These are phyloP conservation scores for Pseudopithomyces maydicus DNA, from an alignment of 2,329 filamentous ascomycete genomes.

Conservation along the genomic window DNA sequence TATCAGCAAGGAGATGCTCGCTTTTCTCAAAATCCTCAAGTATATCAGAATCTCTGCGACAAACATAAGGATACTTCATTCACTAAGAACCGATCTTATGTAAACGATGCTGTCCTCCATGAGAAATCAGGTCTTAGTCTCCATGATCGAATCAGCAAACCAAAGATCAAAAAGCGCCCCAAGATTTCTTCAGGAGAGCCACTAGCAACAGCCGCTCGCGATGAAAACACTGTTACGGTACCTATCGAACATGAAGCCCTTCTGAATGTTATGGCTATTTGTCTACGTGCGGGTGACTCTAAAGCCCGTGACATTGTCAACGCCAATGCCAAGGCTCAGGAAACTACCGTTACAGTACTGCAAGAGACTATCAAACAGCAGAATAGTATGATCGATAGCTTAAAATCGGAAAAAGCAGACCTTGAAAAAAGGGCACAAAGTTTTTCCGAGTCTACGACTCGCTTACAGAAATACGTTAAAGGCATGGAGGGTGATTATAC, in stretches of 20 bases:
- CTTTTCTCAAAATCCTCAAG: neutral
- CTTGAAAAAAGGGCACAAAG: slow-evolving; percentile 7
- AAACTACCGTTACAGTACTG: slow-evolving; percentile 13
- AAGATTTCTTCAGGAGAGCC: neutral
- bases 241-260: slow-evolving; percentile 1
- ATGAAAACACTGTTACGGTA: neutral
- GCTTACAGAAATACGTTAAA: slow-evolving; percentile 27
- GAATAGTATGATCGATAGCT: slow-evolving; percentile 12
- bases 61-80: neutral
- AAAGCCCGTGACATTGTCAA: slow-evolving; percentile 6
- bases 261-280: neutral
- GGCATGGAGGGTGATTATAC: slow-evolving; percentile 37
- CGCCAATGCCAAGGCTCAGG: slow-evolving; percentile 7
- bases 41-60: neutral
- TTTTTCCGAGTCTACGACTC: slow-evolving; percentile 21
- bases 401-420: slow-evolving; percentile 9
- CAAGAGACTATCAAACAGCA: slow-evolving; percentile 13
- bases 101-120: slow-evolving; percentile 4
- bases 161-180: neutral
- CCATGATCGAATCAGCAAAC: slow-evolving; percentile 8
- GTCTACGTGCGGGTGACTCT: slow-evolving; percentile 1
- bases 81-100: neutral
- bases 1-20: neutral
- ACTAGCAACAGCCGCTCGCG: neutral
- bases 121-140: neutral